A percentile compares a stretch with the other conserved stretches of the same genome.
phyloP scores from a whole-genome alignment of 495 filamentous ascomycete species.

The Penicillium canariense region DNA sequence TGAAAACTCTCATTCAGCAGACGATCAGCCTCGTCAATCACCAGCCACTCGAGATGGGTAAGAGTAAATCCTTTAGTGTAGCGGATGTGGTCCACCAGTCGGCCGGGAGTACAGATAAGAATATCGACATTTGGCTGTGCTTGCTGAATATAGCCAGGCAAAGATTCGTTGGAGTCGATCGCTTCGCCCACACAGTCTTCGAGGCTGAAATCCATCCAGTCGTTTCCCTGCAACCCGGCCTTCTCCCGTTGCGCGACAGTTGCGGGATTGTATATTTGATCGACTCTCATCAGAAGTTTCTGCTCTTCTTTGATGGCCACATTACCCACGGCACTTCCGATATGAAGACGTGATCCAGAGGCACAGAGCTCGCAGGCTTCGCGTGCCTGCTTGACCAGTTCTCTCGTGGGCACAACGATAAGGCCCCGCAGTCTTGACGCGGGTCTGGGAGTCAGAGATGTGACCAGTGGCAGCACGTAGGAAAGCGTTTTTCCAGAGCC shows the following conservation, averaged over 20 bases:
- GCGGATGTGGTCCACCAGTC: constrained; percentile 87
- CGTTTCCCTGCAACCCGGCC: constrained; percentile 37
- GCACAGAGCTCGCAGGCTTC: constrained; percentile 68
- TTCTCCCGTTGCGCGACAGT: constrained; percentile 46
- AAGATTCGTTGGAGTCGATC: constrained; percentile 36
- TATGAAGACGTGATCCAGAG: constrained; percentile 60
- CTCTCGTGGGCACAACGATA: constrained; percentile 85
- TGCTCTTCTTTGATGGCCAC: constrained; percentile 76
- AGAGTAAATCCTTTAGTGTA: constrained; percentile 83
- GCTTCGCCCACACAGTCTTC: constrained; percentile 43
- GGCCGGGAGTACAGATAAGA: constrained; percentile 87
- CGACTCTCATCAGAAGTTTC: constrained; percentile 56
- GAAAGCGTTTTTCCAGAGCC: constrained; percentile 93
- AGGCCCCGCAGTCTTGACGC: constrained; percentile 67
- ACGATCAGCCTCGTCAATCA: constrained; percentile 94
- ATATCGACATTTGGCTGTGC: constrained; percentile 76
- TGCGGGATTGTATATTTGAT: constrained; percentile 59
- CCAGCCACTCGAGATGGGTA: constrained; percentile 77
- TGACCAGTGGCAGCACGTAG: constrained; percentile 82
- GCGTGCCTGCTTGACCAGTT: constrained; percentile 80
- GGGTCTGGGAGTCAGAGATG: constrained; percentile 59
- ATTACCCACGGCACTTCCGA: constrained; percentile 80
- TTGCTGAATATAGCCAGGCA: constrained; percentile 60
- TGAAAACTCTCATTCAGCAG: constrained; percentile 90
- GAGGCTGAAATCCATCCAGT: constrained; percentile 49